phyloP scores from a whole-genome alignment of 192 early-diverging fungal genomes.

The Pecoramyces ruminantium region DNA sequence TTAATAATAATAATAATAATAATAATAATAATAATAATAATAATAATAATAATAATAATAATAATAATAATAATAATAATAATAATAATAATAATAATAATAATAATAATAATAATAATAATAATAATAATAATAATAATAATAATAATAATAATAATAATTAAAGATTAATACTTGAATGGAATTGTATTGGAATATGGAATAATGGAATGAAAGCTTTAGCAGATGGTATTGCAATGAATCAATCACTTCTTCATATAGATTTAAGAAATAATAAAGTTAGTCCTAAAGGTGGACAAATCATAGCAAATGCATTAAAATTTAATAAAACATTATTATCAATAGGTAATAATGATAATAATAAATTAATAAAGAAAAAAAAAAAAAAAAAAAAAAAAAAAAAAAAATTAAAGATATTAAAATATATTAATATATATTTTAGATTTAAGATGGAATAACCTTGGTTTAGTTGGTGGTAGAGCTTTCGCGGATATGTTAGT shows the following conservation, averaged over 20 bases:
- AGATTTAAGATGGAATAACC: slow-evolving; percentile 41
- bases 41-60: too few species aligned
- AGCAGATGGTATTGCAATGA: slow-evolving; percentile 29
- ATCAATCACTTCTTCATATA: slow-evolving; percentile 21
- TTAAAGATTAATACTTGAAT: slow-evolving; percentile 24
- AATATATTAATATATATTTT: too few species aligned
- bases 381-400: neutral
- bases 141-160: too few species aligned
- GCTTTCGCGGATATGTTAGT: slow-evolving; percentile 26
- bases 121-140: too few species aligned
- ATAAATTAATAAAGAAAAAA: too few species aligned
- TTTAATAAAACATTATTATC: slow-evolving; percentile 19
- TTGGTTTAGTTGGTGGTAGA: slow-evolving; percentile 22
- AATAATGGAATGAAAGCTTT: slow-evolving; percentile 25
- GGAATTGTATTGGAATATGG: slow-evolving; percentile 48
- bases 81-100: too few species aligned
- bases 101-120: too few species aligned
- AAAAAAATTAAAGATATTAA: too few species aligned
- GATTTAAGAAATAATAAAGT: slow-evolving; percentile 44
- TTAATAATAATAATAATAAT: too few species aligned
- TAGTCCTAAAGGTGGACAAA: slow-evolving; percentile 19
- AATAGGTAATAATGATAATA: slow-evolving; percentile 14
- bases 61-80: too few species aligned
- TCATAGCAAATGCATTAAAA: slow-evolving; percentile 19
- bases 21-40: too few species aligned